Evolutionary conservation across 257 asterid genomes (phyloP).

Genomic region (Solanum pinnatisectum): DNA sequence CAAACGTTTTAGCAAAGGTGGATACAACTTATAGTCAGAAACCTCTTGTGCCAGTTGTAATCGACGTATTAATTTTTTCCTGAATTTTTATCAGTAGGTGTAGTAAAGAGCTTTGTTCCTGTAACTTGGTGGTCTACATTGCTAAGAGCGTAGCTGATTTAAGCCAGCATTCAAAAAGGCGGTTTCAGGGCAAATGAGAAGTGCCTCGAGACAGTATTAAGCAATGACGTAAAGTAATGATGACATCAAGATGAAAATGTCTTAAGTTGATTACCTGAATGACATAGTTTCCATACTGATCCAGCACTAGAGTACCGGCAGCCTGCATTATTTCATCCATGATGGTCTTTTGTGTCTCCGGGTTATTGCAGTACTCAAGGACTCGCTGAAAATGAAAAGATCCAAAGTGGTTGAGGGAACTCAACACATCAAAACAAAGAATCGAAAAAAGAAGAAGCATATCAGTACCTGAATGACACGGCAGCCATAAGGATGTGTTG

Average conservation of each 20-base stretch:
- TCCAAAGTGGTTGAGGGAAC: neutral
- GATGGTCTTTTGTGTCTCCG: conserved; percentile 40
- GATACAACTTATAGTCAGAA: neutral
- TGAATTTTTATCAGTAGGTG: neutral
- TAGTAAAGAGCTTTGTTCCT: neutral
- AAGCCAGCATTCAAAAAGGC: neutral
- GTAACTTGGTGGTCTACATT: neutral
- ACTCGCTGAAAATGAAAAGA: conserved; percentile 46
- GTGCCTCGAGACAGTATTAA: neutral
- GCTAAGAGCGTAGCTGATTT: neutral
- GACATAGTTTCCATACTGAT: conserved; percentile 85
- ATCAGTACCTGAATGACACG: conserved; percentile 80
- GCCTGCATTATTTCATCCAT: conserved; percentile 77
- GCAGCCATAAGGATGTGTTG: conserved; percentile 89
- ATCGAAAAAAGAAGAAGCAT: neutral
- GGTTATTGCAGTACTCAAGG: conserved; percentile 65
- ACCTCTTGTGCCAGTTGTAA: neutral
- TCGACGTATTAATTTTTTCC: neutral
- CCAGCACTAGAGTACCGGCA: conserved; percentile 64
- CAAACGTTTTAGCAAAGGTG: neutral
- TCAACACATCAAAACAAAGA: neutral
- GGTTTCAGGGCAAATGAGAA: neutral
- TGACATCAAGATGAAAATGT: neutral
- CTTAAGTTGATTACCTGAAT: conserved; percentile 50
- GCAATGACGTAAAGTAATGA: neutral